Conservation (phyloP, 305 asterid genomes). For the Rubia occidens region DNA sequence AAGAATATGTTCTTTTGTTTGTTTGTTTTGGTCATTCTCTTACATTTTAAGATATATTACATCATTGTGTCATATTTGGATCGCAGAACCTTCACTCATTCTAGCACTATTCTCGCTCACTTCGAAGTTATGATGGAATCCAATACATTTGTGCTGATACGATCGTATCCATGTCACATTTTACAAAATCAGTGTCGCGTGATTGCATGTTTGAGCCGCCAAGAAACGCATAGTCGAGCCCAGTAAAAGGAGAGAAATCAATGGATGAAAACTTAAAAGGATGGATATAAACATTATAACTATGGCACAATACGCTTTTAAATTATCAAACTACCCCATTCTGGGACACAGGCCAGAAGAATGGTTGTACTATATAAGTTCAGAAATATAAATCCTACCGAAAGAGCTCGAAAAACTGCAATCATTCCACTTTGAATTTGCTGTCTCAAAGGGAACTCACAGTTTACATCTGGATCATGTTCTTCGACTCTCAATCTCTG, state of each 20-base stretch:
- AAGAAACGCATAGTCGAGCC: not conserved
- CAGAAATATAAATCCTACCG: conserved; percentile 18
- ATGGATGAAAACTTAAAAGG: conserved; percentile 13
- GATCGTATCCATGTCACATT: too few relatives aligned
- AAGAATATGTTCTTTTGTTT: too few relatives aligned
- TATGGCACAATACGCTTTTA: conserved; percentile 19
- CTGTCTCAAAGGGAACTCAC: conserved; percentile 16
- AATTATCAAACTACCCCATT: conserved; percentile 17
- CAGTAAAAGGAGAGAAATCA: not conserved
- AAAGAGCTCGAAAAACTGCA: conserved; percentile 9
- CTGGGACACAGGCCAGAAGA: conserved; percentile 11
- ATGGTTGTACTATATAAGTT: conserved; percentile 8
- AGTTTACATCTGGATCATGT: conserved; percentile 10
- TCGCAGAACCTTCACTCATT: too few relatives aligned
- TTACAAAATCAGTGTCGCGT: too few relatives aligned
- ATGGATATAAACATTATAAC: conserved; percentile 25
- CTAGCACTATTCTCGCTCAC: too few relatives aligned
- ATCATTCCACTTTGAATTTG: conserved; percentile 15
- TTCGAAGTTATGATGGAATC: too few relatives aligned
- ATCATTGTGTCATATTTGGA: too few relatives aligned
- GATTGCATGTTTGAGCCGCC: not conserved
- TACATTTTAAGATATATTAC: too few relatives aligned
- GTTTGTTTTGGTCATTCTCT: too few relatives aligned
- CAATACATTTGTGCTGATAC: too few relatives aligned
- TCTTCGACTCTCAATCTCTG: conserved; percentile 15